A percentile compares a stretch with the other conserved stretches of the same genome.
phyloP scores from a whole-genome alignment of 192 early-diverging fungal genomes.

The Coemansia sp. region DNA sequence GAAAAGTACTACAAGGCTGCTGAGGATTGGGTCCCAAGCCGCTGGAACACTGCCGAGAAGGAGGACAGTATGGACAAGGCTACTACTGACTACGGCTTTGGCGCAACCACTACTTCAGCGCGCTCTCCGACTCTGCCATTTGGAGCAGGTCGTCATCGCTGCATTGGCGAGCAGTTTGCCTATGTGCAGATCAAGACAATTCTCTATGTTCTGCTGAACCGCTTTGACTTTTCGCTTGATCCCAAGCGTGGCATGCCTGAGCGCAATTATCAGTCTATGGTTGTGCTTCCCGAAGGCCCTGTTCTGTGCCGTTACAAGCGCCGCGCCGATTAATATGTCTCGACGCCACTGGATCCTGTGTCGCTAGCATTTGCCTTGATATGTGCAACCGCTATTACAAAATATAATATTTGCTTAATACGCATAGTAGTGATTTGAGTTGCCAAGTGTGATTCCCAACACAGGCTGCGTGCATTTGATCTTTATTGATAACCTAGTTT shows the following conservation, averaged over 20 bases:
- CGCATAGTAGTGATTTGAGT: background rate
- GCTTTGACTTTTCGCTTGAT: constrained; percentile 74
- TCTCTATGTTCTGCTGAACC: constrained; percentile 77
- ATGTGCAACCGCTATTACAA: background rate
- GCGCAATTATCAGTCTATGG: constrained; percentile 88
- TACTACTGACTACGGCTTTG: constrained; percentile 78
- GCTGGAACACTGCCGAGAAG: constrained; percentile 70
- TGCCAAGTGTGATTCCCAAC: background rate
- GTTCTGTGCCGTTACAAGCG: constrained; percentile 59
- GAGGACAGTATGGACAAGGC: constrained; percentile 60
- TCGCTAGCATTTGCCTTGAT: background rate
- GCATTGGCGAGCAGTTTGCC: constrained; percentile 98
- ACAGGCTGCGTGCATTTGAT: background rate
- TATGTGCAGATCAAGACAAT: constrained; percentile 97
- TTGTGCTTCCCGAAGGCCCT: constrained; percentile 83
- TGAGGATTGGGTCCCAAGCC: constrained; percentile 75
- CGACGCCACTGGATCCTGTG: background rate
- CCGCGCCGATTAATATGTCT: constrained; percentile 11
- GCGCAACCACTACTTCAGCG: constrained; percentile 67
- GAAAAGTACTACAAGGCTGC: constrained; percentile 81
- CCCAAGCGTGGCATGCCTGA: constrained; percentile 76
- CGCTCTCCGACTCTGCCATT: constrained; percentile 91
- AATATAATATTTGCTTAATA: background rate
- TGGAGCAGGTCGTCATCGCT: constrained; percentile 97
- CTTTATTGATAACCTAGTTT: background rate